These are phyloP conservation scores for Ceratobasidium sp. DNA, from an alignment of 1,284 basidiomycete genomes.

Conservation along the genomic window DNA sequence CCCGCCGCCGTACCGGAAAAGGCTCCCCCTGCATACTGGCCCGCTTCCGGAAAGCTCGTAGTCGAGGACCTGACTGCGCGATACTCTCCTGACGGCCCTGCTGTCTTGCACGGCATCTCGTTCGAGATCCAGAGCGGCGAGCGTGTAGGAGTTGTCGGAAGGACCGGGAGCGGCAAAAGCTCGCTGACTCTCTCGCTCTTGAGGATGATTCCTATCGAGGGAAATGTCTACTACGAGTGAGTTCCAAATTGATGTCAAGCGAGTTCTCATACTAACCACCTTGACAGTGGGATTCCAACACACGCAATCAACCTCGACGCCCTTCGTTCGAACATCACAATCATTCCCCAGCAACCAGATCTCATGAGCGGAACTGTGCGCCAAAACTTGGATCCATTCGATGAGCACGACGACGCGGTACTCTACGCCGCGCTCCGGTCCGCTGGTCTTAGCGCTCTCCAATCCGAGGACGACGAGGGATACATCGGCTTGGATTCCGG, in stretches of 20 bases:
- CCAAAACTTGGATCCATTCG: constrained; percentile 76
- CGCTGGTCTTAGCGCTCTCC: constrained; percentile 55
- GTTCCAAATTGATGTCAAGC: not conserved
- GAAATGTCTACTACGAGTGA: constrained; percentile 56
- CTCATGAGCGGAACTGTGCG: constrained; percentile 66
- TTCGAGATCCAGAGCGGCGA: constrained; percentile 57
- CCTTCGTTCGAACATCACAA: constrained; percentile 60
- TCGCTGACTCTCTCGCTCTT: constrained; percentile 58
- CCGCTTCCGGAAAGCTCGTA: constrained; percentile 45
- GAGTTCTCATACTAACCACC: not conserved
- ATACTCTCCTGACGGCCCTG: constrained; percentile 47
- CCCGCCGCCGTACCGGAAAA: constrained; percentile 25
- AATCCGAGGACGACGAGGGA: constrained; percentile 50
- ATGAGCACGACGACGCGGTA: constrained; percentile 72
- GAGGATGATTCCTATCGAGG: constrained; percentile 57
- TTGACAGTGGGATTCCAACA: constrained; percentile 48
- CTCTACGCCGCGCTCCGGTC: constrained; percentile 61
- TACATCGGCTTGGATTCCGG: constrained; percentile 58
- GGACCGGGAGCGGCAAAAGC: constrained; percentile 58
- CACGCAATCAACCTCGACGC: constrained; percentile 69
- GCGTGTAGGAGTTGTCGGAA: constrained; percentile 58
- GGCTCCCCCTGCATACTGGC: constrained; percentile 47
- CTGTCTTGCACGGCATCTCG: constrained; percentile 57
- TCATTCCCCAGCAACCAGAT: constrained; percentile 68
- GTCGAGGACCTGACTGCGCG: constrained; percentile 46